Base-by-base conservation (phyloP, 352 stramenopile genomes). In the Plasmopara viticola region DNA sequence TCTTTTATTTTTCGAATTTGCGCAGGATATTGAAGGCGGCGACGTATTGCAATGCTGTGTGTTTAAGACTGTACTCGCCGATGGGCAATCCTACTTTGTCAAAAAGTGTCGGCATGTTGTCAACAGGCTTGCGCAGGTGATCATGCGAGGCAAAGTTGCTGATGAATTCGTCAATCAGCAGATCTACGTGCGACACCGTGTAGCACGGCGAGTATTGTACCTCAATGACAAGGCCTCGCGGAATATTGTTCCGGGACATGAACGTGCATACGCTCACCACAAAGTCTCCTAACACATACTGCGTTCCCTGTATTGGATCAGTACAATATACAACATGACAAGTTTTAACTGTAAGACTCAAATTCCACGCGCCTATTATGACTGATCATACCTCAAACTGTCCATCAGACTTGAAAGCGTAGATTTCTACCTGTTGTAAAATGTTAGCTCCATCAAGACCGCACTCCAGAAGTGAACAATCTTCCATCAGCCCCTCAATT, bases 381-480 rank as follows among this genome's bases (percentile, higher is more conserved):
- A 20, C 10, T 45, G 8, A 28, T 30, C 47, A 29, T 51, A 84
- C 75, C 73, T 94, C 83, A 53, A 94, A 94, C 60, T 94, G 82
- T 9, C 80, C 83, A 48, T 94, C 79, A 34, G 79, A 90, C 60
- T 94, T 94, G 67, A 88, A 88, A 18, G 82, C 77, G 62, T 94
- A 94, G 60, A 94, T 94, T 64, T 94, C 83, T 43, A 91, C 80
- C 46, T 94, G 83, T 62, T 94, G 83, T 35, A 94, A 62, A 51
- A 94, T 91, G 40, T 84, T 91, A 29, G 83, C 82, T 44, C 83
- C 83, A 31, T 94, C 83, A 37, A 94, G 66, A 0, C 83, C 83
- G 44, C 81, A 94, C 56, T 94, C 83, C 15, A 94, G 74, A 55
- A 94, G 63, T 30, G 74, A 81, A 51, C 77, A 90, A 55, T 91